Evolutionary conservation across 768 basidiomycete genomes (phyloP), one percentile per base, ranked within the genome.

Genomic region (Mycena metata): DNA sequence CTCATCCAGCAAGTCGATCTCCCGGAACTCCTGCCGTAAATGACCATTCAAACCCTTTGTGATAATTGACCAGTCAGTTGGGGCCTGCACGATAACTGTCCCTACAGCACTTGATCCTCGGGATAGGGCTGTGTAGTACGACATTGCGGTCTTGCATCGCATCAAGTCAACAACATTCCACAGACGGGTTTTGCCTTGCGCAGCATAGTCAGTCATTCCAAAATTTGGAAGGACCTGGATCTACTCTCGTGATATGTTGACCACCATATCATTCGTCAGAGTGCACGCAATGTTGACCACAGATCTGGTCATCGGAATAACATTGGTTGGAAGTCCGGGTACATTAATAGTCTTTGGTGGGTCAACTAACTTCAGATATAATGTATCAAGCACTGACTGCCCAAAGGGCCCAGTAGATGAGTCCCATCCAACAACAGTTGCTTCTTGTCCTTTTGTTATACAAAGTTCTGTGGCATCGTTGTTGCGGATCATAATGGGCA

Each of bases 201-300:
- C 21, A 15, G 39, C 6, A 42, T 56, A 56, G 30, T 56, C 54
- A 3, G 54, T 56, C 54, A 56, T 56, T 13, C 39, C 36, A 56
- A 35, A 39, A 42, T 24, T 42, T 16, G 54, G 50, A 16, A 51
- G 26, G 2, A 51, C 50, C 30, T 8, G 15, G 6, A 51, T 30
- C 15, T 51, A 26, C 21, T 55, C 30, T 3, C 30, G 30, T 30
- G 30, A 30, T 30, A 30, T 30, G 30, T 30, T 30, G 30, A 30
- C 30, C 30, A 30, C 30, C 30, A 30, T 30, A 30, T 30, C 30
- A 30, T 30, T 30, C 6, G 30, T 30, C 6, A 30, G 30, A 30
- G 30, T 30, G 30, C 30, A 30, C 6, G 30, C 30, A 30, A 30
- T 3, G 30, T 30, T 30, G 6, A 30, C 30, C 30, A 30, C 30